Percentiles rank a stretch among this genome's conserved stretches.
These are phyloP conservation scores for Myriosclerotinia scirpicola DNA, from an alignment of 2,329 filamentous ascomycete genomes.

Conservation along the genomic window DNA sequence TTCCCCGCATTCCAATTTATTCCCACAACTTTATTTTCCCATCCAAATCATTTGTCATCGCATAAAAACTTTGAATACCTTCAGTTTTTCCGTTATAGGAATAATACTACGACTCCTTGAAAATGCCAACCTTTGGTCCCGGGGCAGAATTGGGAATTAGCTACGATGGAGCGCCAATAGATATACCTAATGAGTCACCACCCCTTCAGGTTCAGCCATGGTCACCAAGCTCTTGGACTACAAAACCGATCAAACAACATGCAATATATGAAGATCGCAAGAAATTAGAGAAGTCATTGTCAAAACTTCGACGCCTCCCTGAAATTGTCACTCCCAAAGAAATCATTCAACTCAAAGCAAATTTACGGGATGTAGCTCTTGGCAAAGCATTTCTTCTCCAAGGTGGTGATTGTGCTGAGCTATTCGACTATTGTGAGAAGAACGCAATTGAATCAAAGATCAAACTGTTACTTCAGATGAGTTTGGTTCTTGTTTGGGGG, in stretches of 20 bases:
- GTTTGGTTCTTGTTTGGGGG: conserved; percentile 90
- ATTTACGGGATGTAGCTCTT: conserved; percentile 79
- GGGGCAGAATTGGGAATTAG: conserved; percentile 1
- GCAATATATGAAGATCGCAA: conserved; percentile 66
- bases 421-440: conserved; percentile 94
- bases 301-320: conserved; percentile 67
- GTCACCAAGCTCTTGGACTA: conserved; percentile 69
- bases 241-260: conserved; percentile 76
- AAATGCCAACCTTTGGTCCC: conserved; percentile 10
- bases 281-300: conserved; percentile 58
- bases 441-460: conserved; percentile 92
- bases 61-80: not conserved
- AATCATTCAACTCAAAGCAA: conserved; percentile 76
- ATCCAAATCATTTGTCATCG: not conserved
- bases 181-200: not conserved
- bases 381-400: conserved; percentile 93
- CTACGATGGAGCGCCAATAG: conserved; percentile 4
- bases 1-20: not conserved
- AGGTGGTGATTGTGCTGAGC: conserved; percentile 94
- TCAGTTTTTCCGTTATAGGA: not conserved
- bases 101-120: not conserved
- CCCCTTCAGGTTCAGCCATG: conserved; percentile 42
- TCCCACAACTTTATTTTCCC: not conserved
- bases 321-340: conserved; percentile 78
- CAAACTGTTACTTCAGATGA: conserved; percentile 96